Evolutionary conservation across 2,329 filamentous ascomycete genomes (phyloP).

Genomic region (Aspergillus arachidicola): DNA sequence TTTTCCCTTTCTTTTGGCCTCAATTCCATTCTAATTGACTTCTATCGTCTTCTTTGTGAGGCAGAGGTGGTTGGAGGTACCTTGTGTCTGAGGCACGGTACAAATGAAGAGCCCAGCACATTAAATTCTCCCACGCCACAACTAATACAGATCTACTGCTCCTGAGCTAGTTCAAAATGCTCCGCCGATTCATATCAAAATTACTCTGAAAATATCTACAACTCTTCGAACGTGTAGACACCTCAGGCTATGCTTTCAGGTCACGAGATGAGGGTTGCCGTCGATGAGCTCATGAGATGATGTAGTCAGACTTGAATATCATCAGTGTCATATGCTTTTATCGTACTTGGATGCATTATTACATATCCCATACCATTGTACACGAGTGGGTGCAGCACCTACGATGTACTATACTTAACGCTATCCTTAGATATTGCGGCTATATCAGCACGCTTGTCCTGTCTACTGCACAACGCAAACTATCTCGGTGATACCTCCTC

Average conservation of each 20-base stretch:
- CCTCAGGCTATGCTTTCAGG: neutral
- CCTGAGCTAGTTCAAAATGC: neutral
- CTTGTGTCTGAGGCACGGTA: neutral
- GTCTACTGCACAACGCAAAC: neutral
- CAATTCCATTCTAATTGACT: neutral
- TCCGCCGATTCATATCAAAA: neutral
- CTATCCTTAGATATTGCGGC: neutral
- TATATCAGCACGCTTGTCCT: neutral
- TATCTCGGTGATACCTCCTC: neutral
- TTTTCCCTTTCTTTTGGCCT: neutral
- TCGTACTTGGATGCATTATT: neutral
- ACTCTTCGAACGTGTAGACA: neutral
- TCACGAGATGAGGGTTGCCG: neutral
- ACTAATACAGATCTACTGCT: neutral
- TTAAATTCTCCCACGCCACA: neutral
- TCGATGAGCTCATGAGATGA: neutral
- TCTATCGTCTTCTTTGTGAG: neutral
- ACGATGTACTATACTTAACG: neutral
- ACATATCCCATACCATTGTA: neutral
- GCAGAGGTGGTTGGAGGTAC: neutral
- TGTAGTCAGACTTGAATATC: neutral
- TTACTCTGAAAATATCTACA: neutral
- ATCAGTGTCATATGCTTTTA: neutral
- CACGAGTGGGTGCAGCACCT: neutral
- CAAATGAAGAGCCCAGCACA: neutral